Evolutionary conservation across 495 filamentous ascomycete species (phyloP), one percentile per base, ranked within the genome.

Genomic region (Hapsidospora chrysogenum): DNA sequence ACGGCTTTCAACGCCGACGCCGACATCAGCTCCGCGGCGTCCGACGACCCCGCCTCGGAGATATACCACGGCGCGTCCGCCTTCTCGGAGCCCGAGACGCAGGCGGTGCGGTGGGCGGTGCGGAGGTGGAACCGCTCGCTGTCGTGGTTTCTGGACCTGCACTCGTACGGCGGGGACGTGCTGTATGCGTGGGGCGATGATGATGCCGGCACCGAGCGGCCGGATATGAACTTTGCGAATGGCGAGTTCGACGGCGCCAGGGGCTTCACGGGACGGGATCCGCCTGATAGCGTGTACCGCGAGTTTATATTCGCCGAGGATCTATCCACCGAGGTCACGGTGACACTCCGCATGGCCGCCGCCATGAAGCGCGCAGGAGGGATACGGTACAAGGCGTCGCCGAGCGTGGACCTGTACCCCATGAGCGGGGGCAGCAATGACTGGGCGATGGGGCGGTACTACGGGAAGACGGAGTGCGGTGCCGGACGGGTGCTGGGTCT

Each of bases 101-200:
- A 47, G 39, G 52, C 48, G 41, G 39, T 53, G 28, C 47, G 44
- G 17, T 59, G 44, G 30, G 39, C 54, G n/a, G 47, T 64, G 16
- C 35, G 53, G 5, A n/a, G n/a, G n/a, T n/a, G n/a, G n/a, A n/a
- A n/a, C n/a, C n/a, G n/a, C n/a, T n/a, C n/a, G n/a, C n/a, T n/a
- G n/a, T n/a, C n/a, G n/a, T 61, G 58, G 58, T 59, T 56, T 41
- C 39, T 62, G n/a, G 60, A 64, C 42, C 38, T 62, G 11, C 60
- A 64, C 45, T 60, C 58, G 3, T 49, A 47, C 28, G 50, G 52
- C 19, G 23, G 23, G 6, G 23, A 26, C 11, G 23, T 26, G 23
- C 43, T 64, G 0, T 60, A 61, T 41, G 41, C 32, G 37, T 64
- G 58, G 58, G 57, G 58, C 11, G 41, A 50, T 42, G 60, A 62